These are phyloP conservation scores for Cercospora zeae-maydis DNA, from an alignment of 2,329 filamentous ascomycete genomes.

Conservation along the genomic window DNA sequence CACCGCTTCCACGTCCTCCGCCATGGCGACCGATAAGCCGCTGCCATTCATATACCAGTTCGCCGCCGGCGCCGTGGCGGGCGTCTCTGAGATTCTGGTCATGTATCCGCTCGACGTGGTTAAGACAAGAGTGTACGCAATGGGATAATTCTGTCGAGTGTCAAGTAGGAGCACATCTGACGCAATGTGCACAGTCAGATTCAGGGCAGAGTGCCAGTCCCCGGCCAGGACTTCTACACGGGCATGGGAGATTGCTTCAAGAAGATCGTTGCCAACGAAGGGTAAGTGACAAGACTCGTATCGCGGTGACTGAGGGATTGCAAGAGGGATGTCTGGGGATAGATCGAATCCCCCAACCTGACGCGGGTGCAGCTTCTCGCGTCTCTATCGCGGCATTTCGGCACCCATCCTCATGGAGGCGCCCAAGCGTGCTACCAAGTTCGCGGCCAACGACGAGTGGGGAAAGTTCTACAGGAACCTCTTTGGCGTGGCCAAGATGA, in stretches of 20 bases:
- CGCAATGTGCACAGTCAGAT: slow-evolving; percentile 31
- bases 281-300: slow-evolving; percentile 52
- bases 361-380: slow-evolving; percentile 65
- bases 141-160: neutral
- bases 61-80: slow-evolving; percentile 91
- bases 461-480: slow-evolving; percentile 85
- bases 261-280: slow-evolving; percentile 95
- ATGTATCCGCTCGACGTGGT: slow-evolving; percentile 99
- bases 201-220: slow-evolving; percentile 59
- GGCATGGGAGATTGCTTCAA: slow-evolving; percentile 98
- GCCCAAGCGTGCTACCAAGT: slow-evolving; percentile 92
- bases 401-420: slow-evolving; percentile 98
- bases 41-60: slow-evolving; percentile 94
- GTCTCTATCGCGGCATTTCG: slow-evolving; percentile 91
- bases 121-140: slow-evolving; percentile 89
- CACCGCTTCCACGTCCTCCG: slow-evolving; percentile 15
- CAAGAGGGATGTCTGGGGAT: neutral
- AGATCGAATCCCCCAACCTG: neutral
- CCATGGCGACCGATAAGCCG: slow-evolving; percentile 61
- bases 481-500: slow-evolving; percentile 85
- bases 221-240: slow-evolving; percentile 81
- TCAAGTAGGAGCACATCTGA: slow-evolving; percentile 7
- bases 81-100: slow-evolving; percentile 71
- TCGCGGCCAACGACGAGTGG: slow-evolving; percentile 98
- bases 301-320: neutral